phyloP scores from a whole-genome alignment of 495 filamentous ascomycete genomes.

The Aspergillus sclerotioniger region DNA sequence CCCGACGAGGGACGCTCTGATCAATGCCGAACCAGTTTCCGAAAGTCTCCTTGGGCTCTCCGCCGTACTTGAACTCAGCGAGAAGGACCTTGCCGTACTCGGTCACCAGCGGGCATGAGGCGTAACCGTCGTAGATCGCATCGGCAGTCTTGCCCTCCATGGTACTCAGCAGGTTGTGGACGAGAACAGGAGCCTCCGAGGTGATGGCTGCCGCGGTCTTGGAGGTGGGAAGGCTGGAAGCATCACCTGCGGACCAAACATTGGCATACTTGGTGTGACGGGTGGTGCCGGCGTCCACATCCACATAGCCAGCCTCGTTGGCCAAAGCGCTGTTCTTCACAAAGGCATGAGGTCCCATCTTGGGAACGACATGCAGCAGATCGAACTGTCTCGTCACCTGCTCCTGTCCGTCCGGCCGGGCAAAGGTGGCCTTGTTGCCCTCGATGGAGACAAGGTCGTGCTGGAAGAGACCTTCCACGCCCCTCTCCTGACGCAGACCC shows the following conservation, averaged over 20 bases:
- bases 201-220: conserved; percentile 70
- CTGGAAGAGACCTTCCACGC: conserved; percentile 64
- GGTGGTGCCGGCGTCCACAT: conserved; percentile 59
- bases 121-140: conserved; percentile 62
- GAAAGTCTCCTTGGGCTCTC: conserved; percentile 69
- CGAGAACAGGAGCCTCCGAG: conserved; percentile 58
- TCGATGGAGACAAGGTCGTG: conserved; percentile 64
- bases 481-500: conserved; percentile 57
- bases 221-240: conserved; percentile 62
- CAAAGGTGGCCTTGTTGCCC: conserved; percentile 55
- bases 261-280: conserved; percentile 63
- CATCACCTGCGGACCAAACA: conserved; percentile 69
- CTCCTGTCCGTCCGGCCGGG: conserved; percentile 40
- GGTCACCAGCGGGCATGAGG: conserved; percentile 65
- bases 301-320: conserved; percentile 61
- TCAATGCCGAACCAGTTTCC: conserved; percentile 53
- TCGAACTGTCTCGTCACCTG: conserved; percentile 55
- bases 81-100: conserved; percentile 67
- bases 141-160: conserved; percentile 55
- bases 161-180: conserved; percentile 51
- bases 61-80: conserved; percentile 73
- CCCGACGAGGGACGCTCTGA: conserved; percentile 52
- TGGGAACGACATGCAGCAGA: conserved; percentile 59
- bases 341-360: conserved; percentile 60
- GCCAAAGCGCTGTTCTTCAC: conserved; percentile 57